Evolutionary conservation across 108 stramenopile species (phyloP).

Genomic region (Cyclotella atomus): DNA sequence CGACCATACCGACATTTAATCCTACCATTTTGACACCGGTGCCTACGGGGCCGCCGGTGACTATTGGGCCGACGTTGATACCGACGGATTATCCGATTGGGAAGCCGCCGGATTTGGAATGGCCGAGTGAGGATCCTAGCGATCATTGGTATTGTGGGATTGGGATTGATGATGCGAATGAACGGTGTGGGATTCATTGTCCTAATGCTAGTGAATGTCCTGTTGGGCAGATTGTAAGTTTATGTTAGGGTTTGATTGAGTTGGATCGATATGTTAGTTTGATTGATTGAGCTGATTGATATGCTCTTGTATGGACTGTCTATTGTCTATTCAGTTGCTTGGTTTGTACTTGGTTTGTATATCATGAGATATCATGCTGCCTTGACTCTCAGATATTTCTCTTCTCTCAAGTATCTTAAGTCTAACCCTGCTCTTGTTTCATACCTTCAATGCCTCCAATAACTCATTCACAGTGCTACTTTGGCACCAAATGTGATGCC

Average conservation of each 20-base stretch:
- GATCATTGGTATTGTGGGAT: slow-evolving; percentile 52
- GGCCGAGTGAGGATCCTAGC: slow-evolving; percentile 9
- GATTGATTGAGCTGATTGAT: no score
- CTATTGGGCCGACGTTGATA: slow-evolving; percentile 3
- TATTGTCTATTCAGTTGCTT: no score
- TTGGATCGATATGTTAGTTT: not conserved
- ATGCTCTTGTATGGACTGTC: no score
- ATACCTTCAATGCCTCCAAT: no score
- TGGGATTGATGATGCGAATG: slow-evolving; percentile 29
- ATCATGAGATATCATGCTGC: no score
- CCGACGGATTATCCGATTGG: slow-evolving; percentile 18
- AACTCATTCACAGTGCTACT: slow-evolving; percentile 24
- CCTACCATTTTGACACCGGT: not conserved
- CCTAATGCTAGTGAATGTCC: slow-evolving; percentile 33
- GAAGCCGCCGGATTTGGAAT: slow-evolving; percentile 3
- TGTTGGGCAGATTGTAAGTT: slow-evolving; percentile 23
- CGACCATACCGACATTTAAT: not conserved
- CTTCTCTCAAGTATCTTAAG: no score
- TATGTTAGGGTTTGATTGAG: not conserved
- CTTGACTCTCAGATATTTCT: not conserved
- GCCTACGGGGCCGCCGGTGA: not conserved
- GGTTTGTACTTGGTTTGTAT: no score
- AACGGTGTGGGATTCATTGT: slow-evolving; percentile 26
- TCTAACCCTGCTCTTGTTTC: not conserved
- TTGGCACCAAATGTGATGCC: slow-evolving; percentile 34